Evolutionary conservation across 1,284 basidiomycete species (phyloP), one percentile per base, ranked within the genome.

Genomic region (Singerocomus rubriflavus): DNA sequence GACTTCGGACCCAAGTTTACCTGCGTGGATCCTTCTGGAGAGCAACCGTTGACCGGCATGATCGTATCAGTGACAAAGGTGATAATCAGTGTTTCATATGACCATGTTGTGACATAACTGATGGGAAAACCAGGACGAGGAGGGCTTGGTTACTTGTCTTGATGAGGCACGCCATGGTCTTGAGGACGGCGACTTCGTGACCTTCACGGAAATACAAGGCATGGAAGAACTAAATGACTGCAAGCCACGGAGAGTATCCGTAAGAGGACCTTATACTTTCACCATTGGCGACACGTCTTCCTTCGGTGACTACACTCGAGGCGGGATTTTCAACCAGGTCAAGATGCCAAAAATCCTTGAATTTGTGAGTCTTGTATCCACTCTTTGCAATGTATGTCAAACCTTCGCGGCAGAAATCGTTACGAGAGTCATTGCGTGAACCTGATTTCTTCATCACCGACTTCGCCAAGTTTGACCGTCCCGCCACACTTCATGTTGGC

Each of bases 91-190:
- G 42, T 43, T 42, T 42, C 42, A 46, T 26, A 21, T 35, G 41
- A 29, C 29, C 31, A 12, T 21, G 14, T 50, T 27, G 27, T 21
- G 21, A 4, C 40, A 53, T 50, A 48, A 3, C 37, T 52, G 25
- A 57, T 42, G 11, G 27, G 37, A 49, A 17, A 5, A 26, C 1
- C 53, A 94, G 91, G 87, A 88, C 57, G 74, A 79, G 32, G 93
- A 98, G 47, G 95, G 89, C 17, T 72, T 99, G 14, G 97, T 99
- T 6, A 98, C 97, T 10, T 98, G 95, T 66, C 75, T 98, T 52
- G 97, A 99, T 63, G 97, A 99, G 74, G 92, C 96, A 6, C 83
- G 97, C 52, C 97, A 99, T 68, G 97, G 97, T 29, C 82, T 99
- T 14, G 93, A 98, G 71, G 97, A 99, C 69, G 97, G 97, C 25